phyloP scores from a whole-genome alignment of 805 yeast genomes.

The Diddensiella transvaalensis region DNA sequence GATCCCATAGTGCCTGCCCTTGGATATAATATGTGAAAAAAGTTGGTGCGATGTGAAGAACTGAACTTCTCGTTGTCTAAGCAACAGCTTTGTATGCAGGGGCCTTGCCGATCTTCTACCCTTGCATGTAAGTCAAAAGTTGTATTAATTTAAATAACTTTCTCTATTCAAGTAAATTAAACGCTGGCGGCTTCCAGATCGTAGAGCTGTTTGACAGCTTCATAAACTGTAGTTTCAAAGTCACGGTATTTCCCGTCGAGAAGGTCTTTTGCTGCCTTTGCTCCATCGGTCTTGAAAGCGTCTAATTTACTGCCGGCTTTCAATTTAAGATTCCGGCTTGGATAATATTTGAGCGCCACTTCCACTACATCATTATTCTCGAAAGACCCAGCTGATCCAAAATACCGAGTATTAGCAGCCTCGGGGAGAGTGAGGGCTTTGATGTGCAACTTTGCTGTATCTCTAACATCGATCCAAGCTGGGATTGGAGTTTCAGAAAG shows the following conservation, averaged over 20 bases:
- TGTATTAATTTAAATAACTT: no score
- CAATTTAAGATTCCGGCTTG: constrained; percentile 3
- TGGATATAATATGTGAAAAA: no score
- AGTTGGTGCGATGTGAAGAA: no score
- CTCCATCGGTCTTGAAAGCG: constrained; percentile 2
- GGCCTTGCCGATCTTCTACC: no score
- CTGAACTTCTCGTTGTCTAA: no score
- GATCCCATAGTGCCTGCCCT: no score
- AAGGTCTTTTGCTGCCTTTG: constrained; percentile 16
- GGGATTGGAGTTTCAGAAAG: background rate
- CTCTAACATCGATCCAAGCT: constrained; percentile 53
- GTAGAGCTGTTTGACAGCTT: constrained; percentile 21
- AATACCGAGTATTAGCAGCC: constrained; percentile 18
- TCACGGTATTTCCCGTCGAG: no score
- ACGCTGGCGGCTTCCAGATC: constrained; percentile 17
- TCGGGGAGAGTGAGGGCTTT: constrained; percentile 41
- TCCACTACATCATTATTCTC: constrained; percentile 16
- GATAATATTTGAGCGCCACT: constrained; percentile 20
- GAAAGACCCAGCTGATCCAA: constrained; percentile 25
- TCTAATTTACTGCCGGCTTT: constrained; percentile 2
- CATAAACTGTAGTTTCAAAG: constrained; percentile 25
- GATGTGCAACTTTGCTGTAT: constrained; percentile 58
- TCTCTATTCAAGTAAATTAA: no score
- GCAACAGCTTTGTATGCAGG: no score
- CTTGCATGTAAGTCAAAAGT: no score